These are phyloP conservation scores for Olyra latifolia DNA, from an alignment of 176 grass and related monocot genomes.

Conservation along the genomic window DNA sequence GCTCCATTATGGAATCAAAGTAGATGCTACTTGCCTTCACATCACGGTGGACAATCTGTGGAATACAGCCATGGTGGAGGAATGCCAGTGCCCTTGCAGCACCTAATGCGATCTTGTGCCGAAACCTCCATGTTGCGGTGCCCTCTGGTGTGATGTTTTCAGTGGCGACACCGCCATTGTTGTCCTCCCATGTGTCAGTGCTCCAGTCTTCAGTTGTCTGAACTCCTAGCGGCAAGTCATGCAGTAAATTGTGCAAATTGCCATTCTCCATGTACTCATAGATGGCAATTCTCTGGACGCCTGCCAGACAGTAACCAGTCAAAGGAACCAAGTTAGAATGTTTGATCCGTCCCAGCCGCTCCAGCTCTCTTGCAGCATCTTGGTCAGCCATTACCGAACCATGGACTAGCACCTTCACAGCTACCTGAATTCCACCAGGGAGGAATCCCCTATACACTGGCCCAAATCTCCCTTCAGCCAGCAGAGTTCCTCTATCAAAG, in stretches of 20 bases:
- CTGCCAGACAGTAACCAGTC: conserved; percentile 84
- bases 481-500: conserved; percentile 85
- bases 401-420: conserved; percentile 86
- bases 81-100: conserved; percentile 88
- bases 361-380: conserved; percentile 79
- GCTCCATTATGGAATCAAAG: conserved; percentile 82
- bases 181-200: conserved; percentile 92
- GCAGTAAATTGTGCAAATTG: conserved; percentile 86
- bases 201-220: conserved; percentile 97
- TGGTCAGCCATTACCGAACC: conserved; percentile 62
- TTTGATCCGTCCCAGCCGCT: conserved; percentile 81
- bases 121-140: conserved; percentile 75
- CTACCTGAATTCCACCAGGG: conserved; percentile 76
- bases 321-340: conserved; percentile 91
- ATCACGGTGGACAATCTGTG: conserved; percentile 80
- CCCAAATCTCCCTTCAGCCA: conserved; percentile 89
- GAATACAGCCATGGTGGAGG: conserved; percentile 95
- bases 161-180: conserved; percentile 31
- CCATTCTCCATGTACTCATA: conserved; percentile 98
- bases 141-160: conserved; percentile 72
- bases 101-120: conserved; percentile 85
- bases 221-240: conserved; percentile 82
- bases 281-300: conserved; percentile 88
- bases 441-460: conserved; percentile 94
- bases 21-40: conserved; percentile 97